Evolutionary conservation across 805 yeast genomes (phyloP).

Genomic region (Clavispora carvajalis): DNA sequence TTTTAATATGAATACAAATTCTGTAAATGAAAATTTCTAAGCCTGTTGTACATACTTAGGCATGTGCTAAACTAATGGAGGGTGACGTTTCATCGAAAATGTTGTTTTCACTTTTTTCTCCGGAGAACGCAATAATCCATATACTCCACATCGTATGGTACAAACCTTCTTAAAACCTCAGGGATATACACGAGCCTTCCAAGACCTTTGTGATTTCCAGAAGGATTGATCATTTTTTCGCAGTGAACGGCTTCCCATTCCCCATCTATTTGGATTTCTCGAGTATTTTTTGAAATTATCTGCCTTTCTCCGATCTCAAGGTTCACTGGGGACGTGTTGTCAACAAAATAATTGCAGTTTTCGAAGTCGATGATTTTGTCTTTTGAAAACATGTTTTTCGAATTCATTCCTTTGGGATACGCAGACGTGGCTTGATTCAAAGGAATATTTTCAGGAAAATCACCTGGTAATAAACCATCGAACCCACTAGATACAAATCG

Average conservation of each 20-base stretch:
- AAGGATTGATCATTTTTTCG: slow-evolving; percentile 47
- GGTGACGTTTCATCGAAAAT: too few relatives aligned
- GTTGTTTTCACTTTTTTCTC: background rate
- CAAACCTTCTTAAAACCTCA: slow-evolving; percentile 13
- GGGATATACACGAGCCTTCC: slow-evolving; percentile 55
- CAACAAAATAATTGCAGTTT: slow-evolving; percentile 68
- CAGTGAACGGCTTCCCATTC: slow-evolving; percentile 50
- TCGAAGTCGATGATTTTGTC: slow-evolving; percentile 46
- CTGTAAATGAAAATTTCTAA: too few relatives aligned
- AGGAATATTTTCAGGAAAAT: slow-evolving; percentile 48
- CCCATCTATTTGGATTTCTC: slow-evolving; percentile 13
- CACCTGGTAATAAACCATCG: slow-evolving; percentile 85
- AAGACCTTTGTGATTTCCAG: slow-evolving; percentile 46
- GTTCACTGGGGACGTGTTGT: slow-evolving; percentile 49
- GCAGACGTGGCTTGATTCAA: slow-evolving; percentile 33
- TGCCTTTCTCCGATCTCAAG: slow-evolving; percentile 36
- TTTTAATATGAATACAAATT: slow-evolving; percentile 1
- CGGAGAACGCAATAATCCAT: slow-evolving; percentile 45
- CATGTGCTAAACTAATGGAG: too few relatives aligned
- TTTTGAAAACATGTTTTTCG: slow-evolving; percentile 60
- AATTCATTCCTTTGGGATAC: slow-evolving; percentile 67
- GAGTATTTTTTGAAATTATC: slow-evolving; percentile 5
- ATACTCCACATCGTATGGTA: slow-evolving; percentile 36
- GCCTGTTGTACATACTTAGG: too few relatives aligned
- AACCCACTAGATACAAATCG: slow-evolving; percentile 73